Percentiles rank a stretch among this genome's conserved stretches.
Conservation (phyloP, 306 rosid genomes). For the Citrullus amarus region DNA sequence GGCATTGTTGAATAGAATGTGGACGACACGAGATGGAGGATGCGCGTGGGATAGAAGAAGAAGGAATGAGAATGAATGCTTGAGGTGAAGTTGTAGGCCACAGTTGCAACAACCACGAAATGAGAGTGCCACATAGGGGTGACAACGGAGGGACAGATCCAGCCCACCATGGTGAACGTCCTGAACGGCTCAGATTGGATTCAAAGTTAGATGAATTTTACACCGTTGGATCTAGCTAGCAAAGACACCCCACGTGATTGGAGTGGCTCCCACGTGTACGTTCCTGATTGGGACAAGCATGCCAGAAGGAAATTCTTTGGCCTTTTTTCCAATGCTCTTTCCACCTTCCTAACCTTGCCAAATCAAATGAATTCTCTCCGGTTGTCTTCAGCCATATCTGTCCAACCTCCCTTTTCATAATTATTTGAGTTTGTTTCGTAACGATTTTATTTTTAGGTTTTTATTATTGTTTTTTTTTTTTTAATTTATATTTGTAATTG, state of each 20-base stretch:
- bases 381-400: not conserved
- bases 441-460: no score
- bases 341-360: not conserved
- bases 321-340: not conserved
- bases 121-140: not conserved
- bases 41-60: not conserved
- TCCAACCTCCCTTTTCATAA: no score
- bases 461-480: no score
- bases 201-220: no score
- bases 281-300: not conserved
- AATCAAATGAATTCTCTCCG: not conserved
- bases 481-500: no score
- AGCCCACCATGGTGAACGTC: not conserved
- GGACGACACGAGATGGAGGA: not conserved
- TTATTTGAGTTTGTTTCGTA: no score
- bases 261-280: not conserved
- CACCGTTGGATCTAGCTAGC: not conserved
- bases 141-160: not conserved
- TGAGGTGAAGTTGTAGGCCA: not conserved
- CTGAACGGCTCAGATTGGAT: not conserved
- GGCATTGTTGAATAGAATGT: not conserved
- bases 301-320: slow-evolving; percentile 1
- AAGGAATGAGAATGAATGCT: not conserved
- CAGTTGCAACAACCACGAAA: not conserved
- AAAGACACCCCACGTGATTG: not conserved